These are phyloP conservation scores for Kluyveromyces lactis DNA, from an alignment of 805 yeast genomes.

Conservation along the genomic window DNA sequence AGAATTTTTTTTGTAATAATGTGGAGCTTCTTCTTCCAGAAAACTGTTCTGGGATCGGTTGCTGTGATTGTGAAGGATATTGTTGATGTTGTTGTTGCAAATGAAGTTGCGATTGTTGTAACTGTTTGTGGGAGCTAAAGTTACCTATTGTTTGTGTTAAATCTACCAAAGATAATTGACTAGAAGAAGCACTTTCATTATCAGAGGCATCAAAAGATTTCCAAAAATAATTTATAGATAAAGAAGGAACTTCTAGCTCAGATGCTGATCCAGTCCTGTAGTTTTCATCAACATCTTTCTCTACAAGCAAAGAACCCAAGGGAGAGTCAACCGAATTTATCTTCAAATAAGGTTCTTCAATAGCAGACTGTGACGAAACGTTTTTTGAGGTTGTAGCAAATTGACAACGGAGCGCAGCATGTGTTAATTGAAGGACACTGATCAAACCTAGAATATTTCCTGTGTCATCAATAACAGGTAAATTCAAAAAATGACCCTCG, in stretches of 20 bases:
- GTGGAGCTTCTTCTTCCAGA: slow-evolving; percentile 2
- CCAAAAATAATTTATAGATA: slow-evolving; percentile 29
- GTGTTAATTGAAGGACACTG: slow-evolving; percentile 37
- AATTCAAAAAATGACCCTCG: slow-evolving; percentile 37
- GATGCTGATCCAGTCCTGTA: slow-evolving; percentile 8
- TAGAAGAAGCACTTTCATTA: slow-evolving; percentile 21
- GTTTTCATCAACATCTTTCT: slow-evolving; percentile 7
- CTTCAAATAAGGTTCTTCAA: slow-evolving; percentile 10
- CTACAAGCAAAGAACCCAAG: not conserved
- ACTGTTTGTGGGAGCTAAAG: not conserved
- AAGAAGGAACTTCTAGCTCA: slow-evolving; percentile 15
- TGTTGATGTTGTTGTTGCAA: not conserved
- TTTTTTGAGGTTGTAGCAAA: slow-evolving; percentile 13
- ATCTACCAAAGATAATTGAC: slow-evolving; percentile 12
- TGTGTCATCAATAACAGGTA: slow-evolving; percentile 32
- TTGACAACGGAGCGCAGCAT: slow-evolving; percentile 28
- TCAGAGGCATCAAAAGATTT: slow-evolving; percentile 24
- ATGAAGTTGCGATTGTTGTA: not conserved
- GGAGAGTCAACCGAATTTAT: not conserved
- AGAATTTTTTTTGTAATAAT: slow-evolving; percentile 3
- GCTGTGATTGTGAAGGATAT: too few relatives aligned
- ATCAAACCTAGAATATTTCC: slow-evolving; percentile 33
- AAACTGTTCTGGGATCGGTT: not conserved
- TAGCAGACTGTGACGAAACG: slow-evolving; percentile 9
- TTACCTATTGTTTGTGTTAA: not conserved